A percentile compares a stretch with the other conserved stretches of the same genome.
phyloP scores from a whole-genome alignment of 2,329 filamentous ascomycete species.

The Penicillium sp. region DNA sequence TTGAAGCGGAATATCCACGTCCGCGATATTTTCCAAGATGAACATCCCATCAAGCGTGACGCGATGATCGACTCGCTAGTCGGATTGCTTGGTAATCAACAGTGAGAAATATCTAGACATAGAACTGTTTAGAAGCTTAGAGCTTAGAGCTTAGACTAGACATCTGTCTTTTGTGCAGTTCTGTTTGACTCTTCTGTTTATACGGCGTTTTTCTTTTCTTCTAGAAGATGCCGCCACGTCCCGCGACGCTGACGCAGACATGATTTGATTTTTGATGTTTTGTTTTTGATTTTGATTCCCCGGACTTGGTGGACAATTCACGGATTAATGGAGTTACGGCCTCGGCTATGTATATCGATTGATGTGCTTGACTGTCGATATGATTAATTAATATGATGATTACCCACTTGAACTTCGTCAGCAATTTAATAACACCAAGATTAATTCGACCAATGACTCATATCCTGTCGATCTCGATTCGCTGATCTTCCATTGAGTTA shows the following conservation, averaged over 20 bases:
- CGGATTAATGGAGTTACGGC: conserved; percentile 9
- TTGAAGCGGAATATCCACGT: conserved; percentile 17
- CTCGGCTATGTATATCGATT: neutral
- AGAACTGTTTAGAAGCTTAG: neutral
- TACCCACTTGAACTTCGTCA: too few species aligned
- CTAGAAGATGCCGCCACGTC: conserved; percentile 4
- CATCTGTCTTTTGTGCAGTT: neutral
- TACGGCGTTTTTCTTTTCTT: neutral
- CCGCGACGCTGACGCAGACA: conserved; percentile 13
- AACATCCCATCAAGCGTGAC: conserved; percentile 16
- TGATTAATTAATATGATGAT: neutral
- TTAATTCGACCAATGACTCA: neutral
- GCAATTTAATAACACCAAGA: too few species aligned
- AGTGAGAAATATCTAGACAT: neutral
- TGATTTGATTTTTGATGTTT: conserved; percentile 7
- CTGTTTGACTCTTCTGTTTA: neutral
- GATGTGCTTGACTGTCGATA: neutral
- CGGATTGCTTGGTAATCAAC: conserved; percentile 4
- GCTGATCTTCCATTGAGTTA: neutral
- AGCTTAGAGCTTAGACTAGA: conserved; percentile 2
- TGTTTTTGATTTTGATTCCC: conserved; percentile 16
- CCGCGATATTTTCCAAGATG: conserved; percentile 7
- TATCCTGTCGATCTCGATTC: neutral
- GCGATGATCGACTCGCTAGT: conserved; percentile 15
- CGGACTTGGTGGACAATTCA: conserved; percentile 1